Evolutionary conservation across 2,329 filamentous ascomycete genomes (phyloP), one percentile per base, ranked within the genome.

Genomic region (Zymoseptoria tritici): DNA sequence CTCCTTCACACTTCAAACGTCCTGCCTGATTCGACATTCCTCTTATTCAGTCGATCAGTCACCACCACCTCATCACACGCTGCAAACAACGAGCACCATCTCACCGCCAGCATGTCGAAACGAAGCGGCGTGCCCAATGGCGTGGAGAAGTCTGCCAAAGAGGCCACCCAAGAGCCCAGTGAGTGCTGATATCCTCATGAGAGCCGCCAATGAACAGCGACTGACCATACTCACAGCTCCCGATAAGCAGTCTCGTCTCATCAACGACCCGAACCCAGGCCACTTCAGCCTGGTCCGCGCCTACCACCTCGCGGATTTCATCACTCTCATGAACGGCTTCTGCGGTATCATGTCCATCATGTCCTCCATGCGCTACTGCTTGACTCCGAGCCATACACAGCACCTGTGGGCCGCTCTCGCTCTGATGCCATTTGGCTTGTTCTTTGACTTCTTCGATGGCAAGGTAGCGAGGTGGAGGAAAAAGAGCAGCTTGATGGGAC

Each of bases 371-470:
- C 90, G 91, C 67, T 97, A 97, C 81, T 94, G 89, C 75, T 83
- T 96, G 63, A 57, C 62, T 9, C 64, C 68, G 2, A 84, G 88
- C 65, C 79, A 88, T 57, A 80, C 85, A 67, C 80, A 79, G 56
- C 88, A 91, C 68, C 79, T 97, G 57, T 97, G 90, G 83, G 78
- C 87, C 36, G 92, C 94, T 1, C 84, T 99, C 54, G 84, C 80
- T 4, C 90, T 97, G 75, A 89, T 97, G 76, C 93, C 93, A 0
- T 90, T 97, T 61, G 92, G 91, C 4, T 80, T 97, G 11, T 97
- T 97, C 80, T 97, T 97, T 75, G 94, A 99, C 76, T 95, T 96
- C 73, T 91, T 97, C 82, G 94, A 99, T 75, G 94, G 94, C 72
- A 94, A 92, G 73, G 92, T 99, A 58, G 94, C 94, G 64, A 83